Evolutionary conservation across 1,284 basidiomycete species (phyloP), one percentile per base, ranked within the genome.

Genomic region (Cutaneotrichosporon sp.): DNA sequence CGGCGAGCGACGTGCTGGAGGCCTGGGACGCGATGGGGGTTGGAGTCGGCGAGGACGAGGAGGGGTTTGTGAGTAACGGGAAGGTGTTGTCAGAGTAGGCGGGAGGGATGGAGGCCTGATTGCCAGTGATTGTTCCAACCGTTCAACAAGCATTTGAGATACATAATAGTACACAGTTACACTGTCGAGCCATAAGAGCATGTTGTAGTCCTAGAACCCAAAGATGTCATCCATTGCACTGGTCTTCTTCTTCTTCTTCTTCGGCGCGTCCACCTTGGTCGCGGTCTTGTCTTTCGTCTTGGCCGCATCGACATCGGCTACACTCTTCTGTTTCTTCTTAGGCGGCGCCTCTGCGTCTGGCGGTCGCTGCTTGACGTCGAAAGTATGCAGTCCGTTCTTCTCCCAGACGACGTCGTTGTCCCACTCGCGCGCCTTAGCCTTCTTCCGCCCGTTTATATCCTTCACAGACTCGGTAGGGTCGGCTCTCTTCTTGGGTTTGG

Each of bases 211-310:
- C 32, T 33, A 62, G 49, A 62, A 55, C 4, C 60, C 62, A 47
- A 72, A 72, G 29, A 72, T 70, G 53, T 69, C 68, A 45, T 72
- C 70, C 58, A 69, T 64, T 3, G 54, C 63, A 47, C 67, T 61
- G 35, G 50, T 52, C 52, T 61, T 65, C 56, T 58, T 61, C 49
- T 60, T 58, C 46, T 51, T 55, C 19, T 38, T 34, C 27, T 52
- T 31, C 29, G 16, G 16, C 43, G n/a, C 24, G 16, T 9, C 29
- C 9, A 27, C 17, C 33, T 48, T 51, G 25, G 3, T 1, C 25
- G n/a, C n/a, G n/a, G 24, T 9, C 35, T 47, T 51, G 47, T 6
- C 5, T 41, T 27, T 25, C 17, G 19, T 33, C 17, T 33, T 47
- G 6, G 32, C 11, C 38, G 34, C 19, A 37, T 32, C 42, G 26